These are phyloP conservation scores for Kalmusia sp. DNA, from an alignment of 2,329 filamentous ascomycete species.

Conservation along the genomic window DNA sequence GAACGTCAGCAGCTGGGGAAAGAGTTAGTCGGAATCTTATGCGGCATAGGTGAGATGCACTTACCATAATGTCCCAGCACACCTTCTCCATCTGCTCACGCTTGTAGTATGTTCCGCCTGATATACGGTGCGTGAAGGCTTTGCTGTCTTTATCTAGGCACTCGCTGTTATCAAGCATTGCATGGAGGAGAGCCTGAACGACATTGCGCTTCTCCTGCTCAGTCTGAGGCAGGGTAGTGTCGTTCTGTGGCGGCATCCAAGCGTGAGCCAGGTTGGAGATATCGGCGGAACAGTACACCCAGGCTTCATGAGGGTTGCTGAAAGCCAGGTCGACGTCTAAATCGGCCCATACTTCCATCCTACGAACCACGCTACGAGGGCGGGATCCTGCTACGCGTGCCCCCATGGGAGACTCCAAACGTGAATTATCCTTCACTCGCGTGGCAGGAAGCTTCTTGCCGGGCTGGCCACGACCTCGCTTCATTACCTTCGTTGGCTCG, in stretches of 20 bases:
- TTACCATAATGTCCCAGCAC: conserved; percentile 18
- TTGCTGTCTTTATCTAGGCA: neutral
- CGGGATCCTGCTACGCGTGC: too few species aligned
- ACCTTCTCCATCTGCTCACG: conserved; percentile 11
- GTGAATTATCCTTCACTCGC: too few species aligned
- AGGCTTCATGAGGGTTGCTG: too few species aligned
- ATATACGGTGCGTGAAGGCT: neutral
- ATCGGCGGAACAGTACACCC: too few species aligned
- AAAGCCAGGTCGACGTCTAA: too few species aligned
- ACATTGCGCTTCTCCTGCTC: neutral
- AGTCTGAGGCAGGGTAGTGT: neutral
- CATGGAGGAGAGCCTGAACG: neutral
- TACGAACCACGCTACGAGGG: too few species aligned
- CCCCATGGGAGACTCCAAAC: too few species aligned
- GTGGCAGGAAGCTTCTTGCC: too few species aligned
- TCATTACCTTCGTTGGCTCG: too few species aligned
- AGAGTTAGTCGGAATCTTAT: neutral
- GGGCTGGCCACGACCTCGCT: too few species aligned
- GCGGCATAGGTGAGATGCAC: too few species aligned
- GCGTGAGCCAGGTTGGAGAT: too few species aligned
- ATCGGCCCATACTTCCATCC: conserved; percentile 13
- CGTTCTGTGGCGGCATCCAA: neutral
- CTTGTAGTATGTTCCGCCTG: conserved; percentile 1
- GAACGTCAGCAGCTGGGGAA: neutral
- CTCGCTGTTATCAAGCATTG: neutral